Base-by-base conservation (phyloP, 2,329 filamentous ascomycete genomes). In the Nemania sp. region DNA sequence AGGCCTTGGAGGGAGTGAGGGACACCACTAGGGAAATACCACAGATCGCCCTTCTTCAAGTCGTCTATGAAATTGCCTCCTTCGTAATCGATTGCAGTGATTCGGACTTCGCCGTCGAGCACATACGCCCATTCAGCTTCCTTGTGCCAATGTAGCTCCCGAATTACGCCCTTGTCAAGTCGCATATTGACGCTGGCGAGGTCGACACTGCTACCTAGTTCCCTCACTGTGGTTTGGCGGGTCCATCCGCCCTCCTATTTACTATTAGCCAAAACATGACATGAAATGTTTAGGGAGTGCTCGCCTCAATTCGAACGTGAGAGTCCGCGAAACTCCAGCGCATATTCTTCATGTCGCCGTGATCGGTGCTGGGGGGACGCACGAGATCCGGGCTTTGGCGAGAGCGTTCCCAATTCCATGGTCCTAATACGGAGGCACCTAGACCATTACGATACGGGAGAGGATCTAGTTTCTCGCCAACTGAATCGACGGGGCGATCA, bases 61-160 rank as follows among this genome's bases (percentile, higher is more conserved):
- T 94, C 92, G 71, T 93, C 92, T 68, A 94, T 87, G 77, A 93
- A 94, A 70, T 88, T 92, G 68, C 92, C 88, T 10, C 92, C 92
- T 69, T 94, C 90, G 49, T 90, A 88, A 79, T 93, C 91, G 20
- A 94, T 85, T 0, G 89, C 91, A 0, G 91, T 93, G 58, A 94
- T 87, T 61, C 92, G 88, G 22, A 92, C 90, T 66, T 86, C 84
- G 58, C 92, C 92, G 64, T 90, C 87, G 0, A 93, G 85, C 2
- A 93, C 89, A 70, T 91, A 93, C 0, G 90, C 90, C 91, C 92
- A 93, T 76, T 94, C 92, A 43, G 90, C 91, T 77, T 93, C 90
- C 73, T 92, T 92, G 82, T 94, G 92, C 92, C 92, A 94, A 76
- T 94, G 92, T 8, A 94, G 83, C 77, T 94, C 92, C 29, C 92